Evolutionary conservation across 345 rosid genomes (phyloP).

Genomic region (Citrus cavaleriei): DNA sequence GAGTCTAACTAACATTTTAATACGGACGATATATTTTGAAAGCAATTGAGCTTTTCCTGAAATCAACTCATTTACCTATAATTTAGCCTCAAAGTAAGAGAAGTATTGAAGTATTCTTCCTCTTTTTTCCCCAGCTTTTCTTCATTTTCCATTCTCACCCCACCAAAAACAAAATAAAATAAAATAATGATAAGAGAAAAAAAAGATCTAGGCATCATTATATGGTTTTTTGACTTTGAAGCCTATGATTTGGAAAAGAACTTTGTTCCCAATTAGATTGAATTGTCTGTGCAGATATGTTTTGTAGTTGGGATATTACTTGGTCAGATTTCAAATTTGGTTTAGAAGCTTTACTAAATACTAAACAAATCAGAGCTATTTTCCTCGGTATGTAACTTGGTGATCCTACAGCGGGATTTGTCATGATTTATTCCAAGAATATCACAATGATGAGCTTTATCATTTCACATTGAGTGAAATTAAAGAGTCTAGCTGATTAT

Average conservation of each 20-base stretch:
- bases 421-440: background rate
- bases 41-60: constrained; percentile 79
- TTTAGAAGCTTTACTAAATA: constrained; percentile 76
- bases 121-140: too few species aligned
- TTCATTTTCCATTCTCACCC: too few species aligned
- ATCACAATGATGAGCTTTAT: background rate
- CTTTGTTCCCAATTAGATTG: too few species aligned
- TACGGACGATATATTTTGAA: constrained; percentile 89
- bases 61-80: constrained; percentile 85
- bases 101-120: too few species aligned
- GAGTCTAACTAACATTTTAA: constrained; percentile 48
- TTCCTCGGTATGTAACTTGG: constrained; percentile 96
- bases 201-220: too few species aligned
- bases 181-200: too few species aligned
- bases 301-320: too few species aligned
- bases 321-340: constrained; percentile 67
- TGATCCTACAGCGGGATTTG: constrained; percentile 95
- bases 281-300: too few species aligned
- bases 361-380: constrained; percentile 58
- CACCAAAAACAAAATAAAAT: too few species aligned
- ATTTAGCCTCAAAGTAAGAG: constrained; percentile 56
- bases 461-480: background rate
- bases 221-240: too few species aligned
- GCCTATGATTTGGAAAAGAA: too few species aligned
- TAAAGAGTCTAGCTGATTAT: too few species aligned